Base-by-base conservation (phyloP, 2,329 filamentous ascomycete species). In the Claviceps cyperi region DNA sequence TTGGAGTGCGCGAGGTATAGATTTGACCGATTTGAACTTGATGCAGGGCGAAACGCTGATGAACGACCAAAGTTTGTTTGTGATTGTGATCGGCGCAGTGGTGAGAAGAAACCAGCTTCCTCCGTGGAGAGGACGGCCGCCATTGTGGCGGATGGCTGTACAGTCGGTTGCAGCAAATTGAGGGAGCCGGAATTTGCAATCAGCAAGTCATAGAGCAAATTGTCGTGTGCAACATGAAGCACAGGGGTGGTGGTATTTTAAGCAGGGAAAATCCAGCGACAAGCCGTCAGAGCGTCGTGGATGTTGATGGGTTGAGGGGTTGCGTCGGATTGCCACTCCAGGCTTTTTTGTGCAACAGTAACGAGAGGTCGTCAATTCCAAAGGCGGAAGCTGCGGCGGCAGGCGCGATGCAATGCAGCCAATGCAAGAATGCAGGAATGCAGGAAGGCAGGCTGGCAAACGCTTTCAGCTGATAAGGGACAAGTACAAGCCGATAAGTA, bases 11-110 rank as follows among this genome's bases (percentile, higher is more conserved):
- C 59, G 21, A 64, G 64, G 56, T 73, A 76, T n/a, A 69, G 57
- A 14, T 24, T 39, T 17, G 51, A 36, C 8, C 49, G 76, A 70
- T 59, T 65, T 66, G 53, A 76, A 66, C 45, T 68, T 68, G 36
- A 75, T 70, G 43, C 71, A 58, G 69, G 62, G 54, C 67, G 68
- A 51, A 73, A 74, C 22, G 61, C 60, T 4, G 67, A 60, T 22
- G 67, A 64, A 48, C 71, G 64, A 53, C 68, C 62, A 50, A 82
- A 78, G 56, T 74, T 78, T 47, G 74, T 70, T 56, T 80, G 76
- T 3, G 79, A 82, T 55, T 80, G 76, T 13, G 79, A 81, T 52
- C 79, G 75, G 55, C 73, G 74, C 57, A 82, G 63, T 46, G 74
- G 70, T 15, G 75, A 65, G 63, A 81, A 82, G 61, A 75, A 76